Percentiles rank a stretch among this genome's conserved stretches.
Conservation (phyloP, 148 eudicot genomes). For the Salicornia ramosissima region DNA sequence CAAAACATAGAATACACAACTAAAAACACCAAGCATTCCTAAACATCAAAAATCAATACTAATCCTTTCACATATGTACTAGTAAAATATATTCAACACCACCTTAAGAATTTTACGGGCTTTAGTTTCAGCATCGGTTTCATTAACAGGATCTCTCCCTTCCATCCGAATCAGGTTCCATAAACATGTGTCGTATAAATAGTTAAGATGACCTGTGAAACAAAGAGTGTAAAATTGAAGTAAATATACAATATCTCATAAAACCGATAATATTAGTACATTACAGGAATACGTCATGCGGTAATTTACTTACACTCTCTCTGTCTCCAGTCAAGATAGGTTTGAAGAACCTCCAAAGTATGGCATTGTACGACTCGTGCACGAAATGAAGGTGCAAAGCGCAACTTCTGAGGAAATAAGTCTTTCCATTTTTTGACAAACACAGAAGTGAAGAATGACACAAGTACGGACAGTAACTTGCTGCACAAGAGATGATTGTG, state of each 20-base stretch:
- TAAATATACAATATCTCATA: background rate
- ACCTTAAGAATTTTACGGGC: background rate
- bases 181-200: background rate
- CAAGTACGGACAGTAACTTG: too few species aligned
- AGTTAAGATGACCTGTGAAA: background rate
- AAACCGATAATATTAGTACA: background rate
- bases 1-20: background rate
- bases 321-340: background rate
- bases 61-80: background rate
- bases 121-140: background rate
- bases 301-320: background rate
- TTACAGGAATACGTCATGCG: background rate
- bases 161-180: background rate
- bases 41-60: background rate
- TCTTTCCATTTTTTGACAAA: background rate
- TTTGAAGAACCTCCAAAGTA: background rate
- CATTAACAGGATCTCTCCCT: background rate
- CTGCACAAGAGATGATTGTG: background rate
- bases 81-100: background rate
- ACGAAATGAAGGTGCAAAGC: background rate
- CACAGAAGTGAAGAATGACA: too few species aligned
- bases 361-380: background rate
- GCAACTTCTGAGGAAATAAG: background rate
- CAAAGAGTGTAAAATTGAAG: background rate
- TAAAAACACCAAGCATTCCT: background rate